These are phyloP conservation scores for Beauveria sp. DNA, from an alignment of 2,329 filamentous ascomycete species.

Conservation along the genomic window DNA sequence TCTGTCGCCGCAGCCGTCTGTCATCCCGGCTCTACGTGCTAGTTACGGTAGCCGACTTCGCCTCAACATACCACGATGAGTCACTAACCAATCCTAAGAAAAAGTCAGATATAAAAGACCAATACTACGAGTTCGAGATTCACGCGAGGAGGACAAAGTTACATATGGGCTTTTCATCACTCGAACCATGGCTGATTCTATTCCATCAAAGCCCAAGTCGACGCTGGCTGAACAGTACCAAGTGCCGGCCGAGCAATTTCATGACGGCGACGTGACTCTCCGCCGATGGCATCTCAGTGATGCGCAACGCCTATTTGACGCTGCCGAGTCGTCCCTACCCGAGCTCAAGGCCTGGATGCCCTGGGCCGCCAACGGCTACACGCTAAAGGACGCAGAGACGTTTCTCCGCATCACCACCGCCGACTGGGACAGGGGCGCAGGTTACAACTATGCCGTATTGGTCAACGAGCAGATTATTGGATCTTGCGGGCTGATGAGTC, in stretches of 20 bases:
- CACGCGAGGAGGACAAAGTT: neutral
- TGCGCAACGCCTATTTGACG: slow-evolving; percentile 2
- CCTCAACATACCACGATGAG: neutral
- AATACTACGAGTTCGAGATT: neutral
- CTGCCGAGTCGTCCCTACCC: slow-evolving; percentile 11
- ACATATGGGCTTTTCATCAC: neutral
- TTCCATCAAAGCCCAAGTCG: neutral
- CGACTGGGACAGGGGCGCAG: slow-evolving; percentile 11
- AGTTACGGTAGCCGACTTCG: neutral
- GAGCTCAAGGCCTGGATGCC: slow-evolving; percentile 16
- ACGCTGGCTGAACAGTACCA: slow-evolving; percentile 1
- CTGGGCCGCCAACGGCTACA: slow-evolving; percentile 15
- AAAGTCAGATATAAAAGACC: neutral
- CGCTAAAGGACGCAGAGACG: slow-evolving; percentile 3
- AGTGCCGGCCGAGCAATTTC: slow-evolving; percentile 8
- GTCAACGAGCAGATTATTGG: slow-evolving; percentile 7
- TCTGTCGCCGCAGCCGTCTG: too few relatives aligned
- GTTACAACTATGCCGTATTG: slow-evolving; percentile 14
- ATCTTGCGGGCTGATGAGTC: slow-evolving; percentile 13
- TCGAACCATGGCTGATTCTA: neutral
- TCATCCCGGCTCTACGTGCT: neutral
- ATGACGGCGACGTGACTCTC: slow-evolving; percentile 10
- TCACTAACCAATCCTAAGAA: neutral
- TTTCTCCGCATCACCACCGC: slow-evolving; percentile 7
- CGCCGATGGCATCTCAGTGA: slow-evolving; percentile 14